phyloP scores from a whole-genome alignment of 1,284 basidiomycete genomes.

The Sanghuangporus baumii region DNA sequence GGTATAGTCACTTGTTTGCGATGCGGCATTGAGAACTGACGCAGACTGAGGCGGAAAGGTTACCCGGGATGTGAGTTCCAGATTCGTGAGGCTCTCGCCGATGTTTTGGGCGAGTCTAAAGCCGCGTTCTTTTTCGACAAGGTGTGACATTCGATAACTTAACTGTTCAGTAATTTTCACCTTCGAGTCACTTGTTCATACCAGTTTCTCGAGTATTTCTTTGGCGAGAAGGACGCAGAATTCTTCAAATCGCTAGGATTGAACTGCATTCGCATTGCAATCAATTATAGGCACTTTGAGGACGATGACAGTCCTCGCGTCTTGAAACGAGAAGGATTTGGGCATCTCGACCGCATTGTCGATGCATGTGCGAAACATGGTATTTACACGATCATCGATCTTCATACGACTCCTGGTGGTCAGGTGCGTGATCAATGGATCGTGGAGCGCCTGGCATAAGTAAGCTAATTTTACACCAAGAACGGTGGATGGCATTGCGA shows the following conservation, averaged over 20 bases:
- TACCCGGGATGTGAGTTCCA: conserved; percentile 59
- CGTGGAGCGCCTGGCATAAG: no score
- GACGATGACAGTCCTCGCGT: conserved; percentile 63
- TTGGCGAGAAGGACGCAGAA: conserved; percentile 60
- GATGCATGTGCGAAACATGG: conserved; percentile 51
- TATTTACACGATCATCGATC: conserved; percentile 57
- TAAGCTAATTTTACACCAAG: neutral
- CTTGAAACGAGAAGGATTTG: conserved; percentile 54
- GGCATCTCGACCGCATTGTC: conserved; percentile 57
- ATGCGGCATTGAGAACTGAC: neutral
- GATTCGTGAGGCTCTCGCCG: conserved; percentile 61
- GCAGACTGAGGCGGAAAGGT: conserved; percentile 26
- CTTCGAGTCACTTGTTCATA: neutral
- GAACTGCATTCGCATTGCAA: conserved; percentile 65
- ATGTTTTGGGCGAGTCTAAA: conserved; percentile 60
- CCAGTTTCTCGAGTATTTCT: conserved; percentile 72
- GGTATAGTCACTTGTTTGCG: conserved; percentile 25
- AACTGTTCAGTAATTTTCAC: neutral
- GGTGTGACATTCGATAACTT: conserved; percentile 30
- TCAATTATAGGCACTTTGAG: conserved; percentile 68
- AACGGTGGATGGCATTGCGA: conserved; percentile 54
- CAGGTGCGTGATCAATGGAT: conserved; percentile 25
- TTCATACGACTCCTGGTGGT: conserved; percentile 51
- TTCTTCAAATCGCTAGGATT: conserved; percentile 67
- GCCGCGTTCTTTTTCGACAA: conserved; percentile 76